Percentiles rank a stretch among this genome's conserved stretches.
Conservation (phyloP, 352 stramenopile species). For the Plasmopara viticola region DNA sequence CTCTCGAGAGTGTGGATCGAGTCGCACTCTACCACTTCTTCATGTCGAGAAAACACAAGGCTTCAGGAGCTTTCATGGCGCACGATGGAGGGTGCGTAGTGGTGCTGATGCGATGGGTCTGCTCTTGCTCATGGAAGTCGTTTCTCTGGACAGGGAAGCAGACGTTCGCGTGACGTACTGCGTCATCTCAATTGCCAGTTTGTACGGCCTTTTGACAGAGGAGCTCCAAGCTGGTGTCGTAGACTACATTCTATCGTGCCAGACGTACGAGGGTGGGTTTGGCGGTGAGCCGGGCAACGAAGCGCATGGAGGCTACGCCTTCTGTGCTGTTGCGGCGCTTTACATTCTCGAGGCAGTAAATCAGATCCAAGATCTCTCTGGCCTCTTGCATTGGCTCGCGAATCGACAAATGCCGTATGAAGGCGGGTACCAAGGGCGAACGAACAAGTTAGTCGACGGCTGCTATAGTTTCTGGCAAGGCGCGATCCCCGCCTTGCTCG, state of each 20-base stretch:
- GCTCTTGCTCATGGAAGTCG: neutral
- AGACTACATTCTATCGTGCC: conserved; percentile 84
- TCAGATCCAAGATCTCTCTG: conserved; percentile 42
- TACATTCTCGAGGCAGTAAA: conserved; percentile 82
- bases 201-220: conserved; percentile 91
- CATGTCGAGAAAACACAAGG: conserved; percentile 76
- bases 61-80: conserved; percentile 91
- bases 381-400: conserved; percentile 85
- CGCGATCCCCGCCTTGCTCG: conserved; percentile 80
- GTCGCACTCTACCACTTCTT: conserved; percentile 87
- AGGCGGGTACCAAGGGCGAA: conserved; percentile 90
- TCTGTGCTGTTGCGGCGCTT: conserved; percentile 94
- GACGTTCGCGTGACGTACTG: conserved; percentile 98
- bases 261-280: conserved; percentile 98
- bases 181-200: conserved; percentile 89
- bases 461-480: conserved; percentile 99
- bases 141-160: conserved; percentile 66
- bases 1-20: conserved; percentile 73
- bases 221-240: conserved; percentile 75
- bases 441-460: conserved; percentile 99
- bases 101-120: neutral
- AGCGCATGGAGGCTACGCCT: conserved; percentile 98
- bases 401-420: conserved; percentile 93
- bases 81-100: conserved; percentile 89
- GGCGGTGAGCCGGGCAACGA: conserved; percentile 89